A percentile compares a stretch with the other conserved stretches of the same genome.
phyloP scores from a whole-genome alignment of 1,139 yeast species.

The Eremothecium gossypii region DNA sequence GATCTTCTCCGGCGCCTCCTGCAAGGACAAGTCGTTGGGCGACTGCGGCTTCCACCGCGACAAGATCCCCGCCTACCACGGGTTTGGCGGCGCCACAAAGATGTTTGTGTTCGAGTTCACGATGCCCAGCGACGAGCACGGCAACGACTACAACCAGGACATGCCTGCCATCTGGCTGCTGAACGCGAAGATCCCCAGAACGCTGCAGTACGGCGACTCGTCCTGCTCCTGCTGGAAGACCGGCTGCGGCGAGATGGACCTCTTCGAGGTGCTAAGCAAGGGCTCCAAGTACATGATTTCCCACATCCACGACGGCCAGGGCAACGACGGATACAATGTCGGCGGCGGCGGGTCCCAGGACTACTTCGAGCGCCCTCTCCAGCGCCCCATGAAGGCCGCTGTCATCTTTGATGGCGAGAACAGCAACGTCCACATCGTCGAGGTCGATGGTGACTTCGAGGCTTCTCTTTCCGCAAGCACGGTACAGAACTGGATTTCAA shows the following conservation, averaged over 20 bases:
- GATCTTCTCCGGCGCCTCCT: conserved; percentile 62
- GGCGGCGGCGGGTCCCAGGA: conserved; percentile 88
- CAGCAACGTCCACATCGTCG: conserved; percentile 46
- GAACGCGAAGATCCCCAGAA: conserved; percentile 91
- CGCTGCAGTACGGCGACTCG: conserved; percentile 73
- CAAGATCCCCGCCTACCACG: conserved; percentile 68
- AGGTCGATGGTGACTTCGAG: conserved; percentile 50
- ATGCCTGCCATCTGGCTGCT: conserved; percentile 84
- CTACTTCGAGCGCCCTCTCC: conserved; percentile 77
- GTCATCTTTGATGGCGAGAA: conserved; percentile 59
- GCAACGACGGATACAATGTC: conserved; percentile 39
- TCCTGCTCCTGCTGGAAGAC: conserved; percentile 90
- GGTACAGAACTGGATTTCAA: conserved; percentile 46
- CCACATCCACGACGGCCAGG: conserved; percentile 85
- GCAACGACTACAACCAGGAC: conserved; percentile 36
- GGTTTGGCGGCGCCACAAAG: conserved; percentile 55
- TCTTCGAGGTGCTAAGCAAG: conserved; percentile 68
- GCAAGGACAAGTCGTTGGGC: conserved; percentile 42
- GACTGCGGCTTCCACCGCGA: conserved; percentile 84
- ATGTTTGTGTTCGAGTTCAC: conserved; percentile 64
- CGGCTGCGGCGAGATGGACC: conserved; percentile 95
- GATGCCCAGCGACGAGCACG: conserved; percentile 47
- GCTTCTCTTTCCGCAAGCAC: conserved; percentile 44
- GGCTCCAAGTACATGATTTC: conserved; percentile 70
- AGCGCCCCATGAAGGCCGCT: conserved; percentile 78